Evolutionary conservation across 1,284 basidiomycete genomes (phyloP).

Genomic region (Cryptococcus sp.): DNA sequence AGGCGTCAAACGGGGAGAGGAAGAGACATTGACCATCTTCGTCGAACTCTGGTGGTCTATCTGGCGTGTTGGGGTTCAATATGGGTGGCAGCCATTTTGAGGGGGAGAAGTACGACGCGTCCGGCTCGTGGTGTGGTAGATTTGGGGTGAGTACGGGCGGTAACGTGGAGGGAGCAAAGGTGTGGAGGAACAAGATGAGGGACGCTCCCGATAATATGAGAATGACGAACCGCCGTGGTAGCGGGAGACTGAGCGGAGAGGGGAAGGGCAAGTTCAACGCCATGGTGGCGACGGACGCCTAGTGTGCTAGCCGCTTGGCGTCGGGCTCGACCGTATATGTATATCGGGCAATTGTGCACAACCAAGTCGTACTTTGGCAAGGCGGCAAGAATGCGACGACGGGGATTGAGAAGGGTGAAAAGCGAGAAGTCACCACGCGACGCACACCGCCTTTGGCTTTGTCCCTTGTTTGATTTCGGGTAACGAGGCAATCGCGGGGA

Average conservation of each 20-base stretch:
- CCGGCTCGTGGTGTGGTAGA: slow-evolving; percentile 39
- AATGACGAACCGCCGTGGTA: slow-evolving; percentile 40
- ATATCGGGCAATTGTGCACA: too few species aligned
- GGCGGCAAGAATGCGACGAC: too few species aligned
- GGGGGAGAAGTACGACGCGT: slow-evolving; percentile 40
- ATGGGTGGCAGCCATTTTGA: slow-evolving; percentile 50
- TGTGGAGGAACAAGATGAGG: slow-evolving; percentile 44
- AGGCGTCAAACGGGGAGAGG: slow-evolving; percentile 50
- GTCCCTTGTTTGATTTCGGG: too few species aligned
- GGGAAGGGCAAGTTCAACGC: slow-evolving; percentile 33
- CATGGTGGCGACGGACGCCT: slow-evolving; percentile 17
- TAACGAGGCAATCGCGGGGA: too few species aligned
- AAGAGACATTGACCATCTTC: slow-evolving; percentile 52
- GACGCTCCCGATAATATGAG: slow-evolving; percentile 30
- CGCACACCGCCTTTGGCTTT: too few species aligned
- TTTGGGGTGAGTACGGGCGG: slow-evolving; percentile 40
- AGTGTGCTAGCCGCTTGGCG: too few species aligned
- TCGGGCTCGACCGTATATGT: too few species aligned
- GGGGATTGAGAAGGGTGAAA: too few species aligned
- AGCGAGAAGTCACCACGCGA: not conserved
- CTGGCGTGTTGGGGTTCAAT: slow-evolving; percentile 33
- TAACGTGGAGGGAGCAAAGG: slow-evolving; percentile 39
- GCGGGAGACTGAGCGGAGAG: slow-evolving; percentile 31
- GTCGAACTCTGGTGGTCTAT: slow-evolving; percentile 46
- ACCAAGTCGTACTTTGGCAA: too few species aligned